Base-by-base conservation (phyloP, 768 basidiomycete genomes). In the Suillus cothurnatus region DNA sequence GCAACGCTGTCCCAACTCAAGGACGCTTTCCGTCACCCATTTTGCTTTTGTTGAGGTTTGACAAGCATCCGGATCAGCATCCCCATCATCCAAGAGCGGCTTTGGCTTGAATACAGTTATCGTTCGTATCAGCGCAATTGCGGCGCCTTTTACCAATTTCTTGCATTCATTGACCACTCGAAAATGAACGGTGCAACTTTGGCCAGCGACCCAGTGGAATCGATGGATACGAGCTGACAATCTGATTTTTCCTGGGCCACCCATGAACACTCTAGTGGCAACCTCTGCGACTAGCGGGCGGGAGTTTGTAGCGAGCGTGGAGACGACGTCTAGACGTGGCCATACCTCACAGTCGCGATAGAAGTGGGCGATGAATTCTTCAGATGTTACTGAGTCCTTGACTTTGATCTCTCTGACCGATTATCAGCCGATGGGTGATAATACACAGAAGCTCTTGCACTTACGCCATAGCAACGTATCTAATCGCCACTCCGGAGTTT, bases 331-430 rank as follows among this genome's bases (percentile, higher is more conserved):
- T 23, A 95, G 76, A 55, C 85, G 86, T 1, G 94, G 94, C 86
- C 89, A 94, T 34, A 96, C 80, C 61, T 88, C 86, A 74, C 93
- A 89, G 55, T 88, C 80, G 11, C 95, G 87, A 74, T 95, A 97
- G 75, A 96, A 95, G 76, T 97, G 95, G 4, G 94, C 90, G 39
- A 96, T 89, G 4, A 92, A 93, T 17, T 86, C 82, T 69, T 83
- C 84, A 32, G 81, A 79, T 5, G 85, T 85, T 19, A 81, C 77
- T 2, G 85, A 71, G 61, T 92, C 87, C 74, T 90, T 91, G 64
- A 96, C 84, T 76, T 90, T 91, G 69, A 93, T 77, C 12, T 91
- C 92, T 6, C 92, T 92, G 66, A 59, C 2, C 28, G 38, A 65
- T 63, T 41, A 53, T 19, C 41, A 28, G 28, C 34, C 28, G 36